Evolutionary conservation across 2,329 filamentous ascomycete species (phyloP), one percentile per base, ranked within the genome.

Genomic region (Plectosphaerella cucumerina): DNA sequence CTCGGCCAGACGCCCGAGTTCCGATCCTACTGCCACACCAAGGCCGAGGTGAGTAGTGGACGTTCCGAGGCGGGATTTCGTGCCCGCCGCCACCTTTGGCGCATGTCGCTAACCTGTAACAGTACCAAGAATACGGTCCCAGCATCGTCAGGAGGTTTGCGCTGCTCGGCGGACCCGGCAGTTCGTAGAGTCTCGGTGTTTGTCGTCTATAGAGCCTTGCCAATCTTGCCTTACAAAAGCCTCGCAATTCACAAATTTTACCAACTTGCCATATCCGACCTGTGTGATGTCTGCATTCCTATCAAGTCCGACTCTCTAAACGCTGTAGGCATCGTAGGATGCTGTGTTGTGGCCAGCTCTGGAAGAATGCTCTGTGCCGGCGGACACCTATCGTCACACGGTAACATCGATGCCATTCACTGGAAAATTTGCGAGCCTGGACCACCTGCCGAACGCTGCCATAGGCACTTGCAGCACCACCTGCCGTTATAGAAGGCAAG

Each of bases 1-100:
- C 78, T 99, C 54, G 95, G 93, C 50, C 93, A 97, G 76, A 99
- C 94, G 6, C 93, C 95, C 5, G 95, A 99, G 72, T 99, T 99
- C 80, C 85, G 90, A 69, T 97, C 91, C 66, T 99, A 97, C 75
- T 99, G 94, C 76, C 95, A 99, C 73, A 99, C 89, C 51, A 94
- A 94, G 77, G 85, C 84, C 26, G 82, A 85, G 77, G 81, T 84
- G 65, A 60, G 76, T 62, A 41, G 6, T n/a, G n/a, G n/a, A n/a
- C n/a, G n/a, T n/a, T 37, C 9, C n/a, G 15, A 21, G 18, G 20
- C 14, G 31, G 22, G 35, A 9, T 8, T n/a, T 39, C 6, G 11
- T 20, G 35, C 21, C 42, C 42, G n/a, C 20, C 23, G 22, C 10
- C 8, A 5, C 35, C n/a, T 49, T 9, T 20, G 15, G 10, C 34